These are phyloP conservation scores for Xylariaceae sp. DNA, from an alignment of 2,329 filamentous ascomycete genomes.

Conservation along the genomic window DNA sequence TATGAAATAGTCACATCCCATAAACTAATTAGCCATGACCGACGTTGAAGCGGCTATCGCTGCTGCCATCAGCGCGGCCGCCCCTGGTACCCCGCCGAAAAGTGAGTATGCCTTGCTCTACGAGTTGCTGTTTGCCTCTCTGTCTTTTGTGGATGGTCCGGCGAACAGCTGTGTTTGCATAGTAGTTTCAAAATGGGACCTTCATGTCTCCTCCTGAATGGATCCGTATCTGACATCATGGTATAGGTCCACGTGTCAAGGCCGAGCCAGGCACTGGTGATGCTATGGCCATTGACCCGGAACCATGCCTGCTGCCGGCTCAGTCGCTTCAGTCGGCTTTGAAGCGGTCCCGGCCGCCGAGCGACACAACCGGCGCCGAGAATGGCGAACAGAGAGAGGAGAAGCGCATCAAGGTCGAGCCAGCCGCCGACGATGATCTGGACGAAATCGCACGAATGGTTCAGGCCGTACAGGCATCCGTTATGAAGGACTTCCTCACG, in stretches of 20 bases:
- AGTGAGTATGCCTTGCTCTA: constrained; percentile 18
- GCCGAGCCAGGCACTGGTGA: constrained; percentile 25
- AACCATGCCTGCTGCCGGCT: constrained; percentile 11
- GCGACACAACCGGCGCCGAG: constrained; percentile 14
- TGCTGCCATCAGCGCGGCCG: constrained; percentile 28
- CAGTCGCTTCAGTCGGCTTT: constrained; percentile 21
- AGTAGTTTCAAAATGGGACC: neutral
- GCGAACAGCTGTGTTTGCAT: neutral
- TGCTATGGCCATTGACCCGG: constrained; percentile 23
- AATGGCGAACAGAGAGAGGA: constrained; percentile 23
- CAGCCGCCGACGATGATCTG: constrained; percentile 12
- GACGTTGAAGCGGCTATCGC: constrained; percentile 31
- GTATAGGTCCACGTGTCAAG: constrained; percentile 30
- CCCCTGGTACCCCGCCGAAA: constrained; percentile 18
- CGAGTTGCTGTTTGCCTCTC: neutral
- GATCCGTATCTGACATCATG: constrained; percentile 11
- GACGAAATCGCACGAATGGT: constrained; percentile 30
- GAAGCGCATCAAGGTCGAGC: constrained; percentile 30
- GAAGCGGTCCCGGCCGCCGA: constrained; percentile 28
- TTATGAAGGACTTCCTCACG: constrained; percentile 27
- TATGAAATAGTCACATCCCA: constrained; percentile 11
- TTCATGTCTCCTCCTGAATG: neutral
- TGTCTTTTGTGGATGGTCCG: neutral
- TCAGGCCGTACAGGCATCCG: constrained; percentile 29
- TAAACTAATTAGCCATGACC: constrained; percentile 24